phyloP scores from a whole-genome alignment of 371 early-diverging fungal species.

The Mortierella sp. region DNA sequence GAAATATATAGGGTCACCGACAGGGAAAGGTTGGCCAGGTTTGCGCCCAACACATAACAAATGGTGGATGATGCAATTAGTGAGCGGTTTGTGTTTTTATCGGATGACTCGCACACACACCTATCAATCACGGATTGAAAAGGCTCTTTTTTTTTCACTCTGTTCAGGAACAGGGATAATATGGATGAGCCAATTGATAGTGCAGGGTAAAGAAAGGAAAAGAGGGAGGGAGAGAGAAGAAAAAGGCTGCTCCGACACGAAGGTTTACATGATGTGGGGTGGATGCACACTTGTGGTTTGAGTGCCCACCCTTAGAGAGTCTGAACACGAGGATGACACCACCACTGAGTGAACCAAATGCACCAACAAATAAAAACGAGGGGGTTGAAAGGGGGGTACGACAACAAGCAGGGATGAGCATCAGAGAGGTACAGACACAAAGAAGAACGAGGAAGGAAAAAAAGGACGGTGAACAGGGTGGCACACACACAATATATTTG shows the following conservation, averaged over 20 bases:
- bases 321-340: background rate
- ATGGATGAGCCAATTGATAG: background rate
- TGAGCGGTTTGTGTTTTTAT: background rate
- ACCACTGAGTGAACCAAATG: background rate
- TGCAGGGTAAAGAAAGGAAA: background rate
- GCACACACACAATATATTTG: background rate
- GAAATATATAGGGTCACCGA: background rate
- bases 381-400: background rate
- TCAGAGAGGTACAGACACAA: background rate
- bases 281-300: constrained; percentile 1
- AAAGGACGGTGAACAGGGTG: constrained; percentile 5
- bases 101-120: background rate
- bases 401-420: background rate
- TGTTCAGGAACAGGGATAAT: background rate
- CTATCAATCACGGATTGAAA: background rate
- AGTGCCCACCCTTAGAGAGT: background rate
- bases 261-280: background rate
- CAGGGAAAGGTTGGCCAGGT: background rate
- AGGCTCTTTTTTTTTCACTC: background rate
- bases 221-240: background rate
- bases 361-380: background rate
- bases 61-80: background rate
- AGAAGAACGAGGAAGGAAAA: background rate
- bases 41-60: background rate
- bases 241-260: background rate